Evolutionary conservation across 192 early-diverging fungal genomes (phyloP).

Genomic region (Podochytrium sp.): DNA sequence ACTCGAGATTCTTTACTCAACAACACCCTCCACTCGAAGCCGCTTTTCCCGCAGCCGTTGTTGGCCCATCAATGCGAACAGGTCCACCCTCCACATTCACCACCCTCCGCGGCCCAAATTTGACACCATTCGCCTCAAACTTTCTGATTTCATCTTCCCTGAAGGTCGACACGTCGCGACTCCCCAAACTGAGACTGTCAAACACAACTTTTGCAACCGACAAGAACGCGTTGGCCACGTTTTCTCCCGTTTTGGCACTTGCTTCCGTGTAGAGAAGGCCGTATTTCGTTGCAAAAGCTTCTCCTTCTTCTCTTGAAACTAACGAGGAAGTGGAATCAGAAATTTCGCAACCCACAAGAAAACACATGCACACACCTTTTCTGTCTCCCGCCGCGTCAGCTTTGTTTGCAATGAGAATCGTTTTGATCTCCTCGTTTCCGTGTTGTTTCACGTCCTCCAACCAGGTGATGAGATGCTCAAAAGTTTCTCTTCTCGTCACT

Average conservation of each 20-base stretch:
- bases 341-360: not conserved
- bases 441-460: conserved; percentile 87
- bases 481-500: conserved; percentile 63
- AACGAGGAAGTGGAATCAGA: conserved; percentile 30
- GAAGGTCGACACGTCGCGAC: conserved; percentile 28
- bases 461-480: conserved; percentile 78
- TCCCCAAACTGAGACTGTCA: conserved; percentile 11
- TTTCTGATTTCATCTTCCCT: conserved; percentile 26
- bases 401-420: conserved; percentile 92
- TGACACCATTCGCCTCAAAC: conserved; percentile 36
- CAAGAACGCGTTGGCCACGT: conserved; percentile 67
- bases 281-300: conserved; percentile 84
- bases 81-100: conserved; percentile 14
- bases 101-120: conserved; percentile 26
- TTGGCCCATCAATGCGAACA: not conserved
- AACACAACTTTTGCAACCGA: conserved; percentile 31
- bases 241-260: conserved; percentile 84
- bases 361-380: conserved; percentile 29
- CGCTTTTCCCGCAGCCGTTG: not conserved
- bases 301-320: conserved; percentile 85
- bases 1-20: too few relatives aligned
- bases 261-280: conserved; percentile 91
- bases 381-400: conserved; percentile 82
- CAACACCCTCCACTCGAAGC: not conserved
- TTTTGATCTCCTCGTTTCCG: conserved; percentile 87